phyloP scores from a whole-genome alignment of 139 green algal genomes.

The Ulvella scutata region DNA sequence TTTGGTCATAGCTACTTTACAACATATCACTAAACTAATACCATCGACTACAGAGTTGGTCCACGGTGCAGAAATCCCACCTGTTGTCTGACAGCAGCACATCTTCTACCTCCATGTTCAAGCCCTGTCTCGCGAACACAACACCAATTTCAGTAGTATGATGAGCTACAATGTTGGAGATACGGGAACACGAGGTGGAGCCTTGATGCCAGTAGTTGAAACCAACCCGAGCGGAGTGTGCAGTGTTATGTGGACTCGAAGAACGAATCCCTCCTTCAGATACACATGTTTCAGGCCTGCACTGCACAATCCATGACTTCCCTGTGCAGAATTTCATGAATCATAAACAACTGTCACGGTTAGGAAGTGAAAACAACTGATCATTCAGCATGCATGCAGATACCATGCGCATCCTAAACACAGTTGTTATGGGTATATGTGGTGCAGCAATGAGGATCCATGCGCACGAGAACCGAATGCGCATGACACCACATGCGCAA shows the following conservation, averaged over 20 bases:
- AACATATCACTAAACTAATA: too few species aligned
- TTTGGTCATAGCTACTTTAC: too few species aligned
- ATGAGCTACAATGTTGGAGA: neutral
- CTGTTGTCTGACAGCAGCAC: constrained; percentile 9
- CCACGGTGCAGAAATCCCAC: too few species aligned
- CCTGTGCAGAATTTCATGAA: too few species aligned
- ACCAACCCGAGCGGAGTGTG: constrained; percentile 2
- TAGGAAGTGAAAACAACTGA: too few species aligned
- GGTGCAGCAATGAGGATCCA: too few species aligned
- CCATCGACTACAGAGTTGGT: too few species aligned
- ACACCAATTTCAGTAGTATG: constrained; percentile 5
- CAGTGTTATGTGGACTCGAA: neutral
- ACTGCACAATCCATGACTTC: neutral
- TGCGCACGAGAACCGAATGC: too few species aligned
- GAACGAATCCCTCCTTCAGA: neutral
- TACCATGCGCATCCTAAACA: neutral
- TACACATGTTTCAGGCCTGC: neutral
- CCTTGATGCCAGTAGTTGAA: neutral
- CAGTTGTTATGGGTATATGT: too few species aligned
- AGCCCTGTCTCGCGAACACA: neutral
- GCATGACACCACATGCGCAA: too few species aligned
- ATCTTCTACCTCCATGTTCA: constrained; percentile 4
- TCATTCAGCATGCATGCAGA: neutral
- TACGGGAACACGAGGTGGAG: neutral
- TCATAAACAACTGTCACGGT: too few species aligned